These are phyloP conservation scores for Globisporangium acanthophoron DNA, from an alignment of 352 stramenopile genomes.

Conservation along the genomic window DNA sequence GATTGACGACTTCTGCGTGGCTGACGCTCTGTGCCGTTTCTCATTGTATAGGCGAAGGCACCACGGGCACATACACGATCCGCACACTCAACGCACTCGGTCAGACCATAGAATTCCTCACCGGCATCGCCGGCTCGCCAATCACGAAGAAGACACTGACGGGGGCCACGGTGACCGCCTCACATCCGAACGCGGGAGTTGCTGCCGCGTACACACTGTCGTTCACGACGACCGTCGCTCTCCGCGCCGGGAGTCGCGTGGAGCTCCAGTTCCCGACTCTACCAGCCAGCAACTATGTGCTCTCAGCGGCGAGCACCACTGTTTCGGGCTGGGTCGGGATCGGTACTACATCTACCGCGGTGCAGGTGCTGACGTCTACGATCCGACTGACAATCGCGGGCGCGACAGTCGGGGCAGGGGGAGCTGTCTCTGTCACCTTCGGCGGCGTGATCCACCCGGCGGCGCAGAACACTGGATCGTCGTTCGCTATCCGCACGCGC, in stretches of 20 bases:
- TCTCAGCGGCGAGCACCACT: conserved; percentile 18
- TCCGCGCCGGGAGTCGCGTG: conserved; percentile 37
- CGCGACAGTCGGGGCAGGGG: conserved; percentile 17
- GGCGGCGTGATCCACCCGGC: conserved; percentile 49
- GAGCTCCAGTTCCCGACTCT: conserved; percentile 42
- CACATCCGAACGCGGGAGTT: conserved; percentile 26
- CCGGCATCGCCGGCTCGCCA: conserved; percentile 18
- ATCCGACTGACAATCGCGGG: conserved; percentile 35
- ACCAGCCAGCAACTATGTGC: conserved; percentile 29
- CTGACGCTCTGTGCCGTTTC: background rate
- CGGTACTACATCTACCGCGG: conserved; percentile 20
- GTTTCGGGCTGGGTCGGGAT: conserved; percentile 21
- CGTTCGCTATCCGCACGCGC: conserved; percentile 41
- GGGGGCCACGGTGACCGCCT: conserved; percentile 19
- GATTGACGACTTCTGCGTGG: no score
- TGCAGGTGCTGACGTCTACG: conserved; percentile 24
- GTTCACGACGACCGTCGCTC: conserved; percentile 33
- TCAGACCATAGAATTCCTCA: conserved; percentile 28
- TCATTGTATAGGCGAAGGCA: conserved; percentile 27
- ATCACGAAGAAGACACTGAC: conserved; percentile 25
- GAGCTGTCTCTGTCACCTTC: conserved; percentile 32
- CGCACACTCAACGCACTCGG: conserved; percentile 23
- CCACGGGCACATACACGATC: conserved; percentile 35
- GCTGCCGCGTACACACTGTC: conserved; percentile 25
- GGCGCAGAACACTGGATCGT: conserved; percentile 16